phyloP scores from a whole-genome alignment of 805 yeast genomes.

The Wickerhamomyces subpelliculosus region DNA sequence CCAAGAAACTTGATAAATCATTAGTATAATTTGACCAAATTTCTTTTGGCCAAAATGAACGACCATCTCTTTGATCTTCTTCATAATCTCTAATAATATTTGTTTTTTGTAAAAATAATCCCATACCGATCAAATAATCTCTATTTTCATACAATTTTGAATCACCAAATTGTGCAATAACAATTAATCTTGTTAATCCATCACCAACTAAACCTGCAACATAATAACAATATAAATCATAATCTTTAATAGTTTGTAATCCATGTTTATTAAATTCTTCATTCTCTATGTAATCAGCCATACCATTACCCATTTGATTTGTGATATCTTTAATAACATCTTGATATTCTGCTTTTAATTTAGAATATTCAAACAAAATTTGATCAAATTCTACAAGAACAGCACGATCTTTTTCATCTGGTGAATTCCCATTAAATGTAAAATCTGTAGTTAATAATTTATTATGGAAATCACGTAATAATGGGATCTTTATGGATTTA shows the following conservation, averaged over 20 bases:
- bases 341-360: constrained; percentile 68
- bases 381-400: constrained; percentile 76
- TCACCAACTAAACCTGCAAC: constrained; percentile 98
- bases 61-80: constrained; percentile 86
- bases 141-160: constrained; percentile 45
- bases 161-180: constrained; percentile 66
- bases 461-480: constrained; percentile 60
- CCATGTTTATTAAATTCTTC: constrained; percentile 78
- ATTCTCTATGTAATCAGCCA: constrained; percentile 86
- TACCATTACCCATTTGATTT: constrained; percentile 88
- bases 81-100: constrained; percentile 92
- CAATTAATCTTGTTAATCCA: constrained; percentile 80
- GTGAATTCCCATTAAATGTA: constrained; percentile 72
- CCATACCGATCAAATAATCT: constrained; percentile 77
- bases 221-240: constrained; percentile 88
- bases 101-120: constrained; percentile 89
- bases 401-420: constrained; percentile 71
- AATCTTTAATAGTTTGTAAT: constrained; percentile 69
- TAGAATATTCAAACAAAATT: constrained; percentile 65
- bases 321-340: constrained; percentile 74
- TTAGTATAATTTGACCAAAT: constrained; percentile 82
- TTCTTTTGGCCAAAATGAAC: constrained; percentile 95
- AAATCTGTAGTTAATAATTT: constrained; percentile 63
- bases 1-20: constrained; percentile 50
- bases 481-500: constrained; percentile 62